phyloP scores from a whole-genome alignment of 768 basidiomycete genomes.

The Fibroporia radiculosa region DNA sequence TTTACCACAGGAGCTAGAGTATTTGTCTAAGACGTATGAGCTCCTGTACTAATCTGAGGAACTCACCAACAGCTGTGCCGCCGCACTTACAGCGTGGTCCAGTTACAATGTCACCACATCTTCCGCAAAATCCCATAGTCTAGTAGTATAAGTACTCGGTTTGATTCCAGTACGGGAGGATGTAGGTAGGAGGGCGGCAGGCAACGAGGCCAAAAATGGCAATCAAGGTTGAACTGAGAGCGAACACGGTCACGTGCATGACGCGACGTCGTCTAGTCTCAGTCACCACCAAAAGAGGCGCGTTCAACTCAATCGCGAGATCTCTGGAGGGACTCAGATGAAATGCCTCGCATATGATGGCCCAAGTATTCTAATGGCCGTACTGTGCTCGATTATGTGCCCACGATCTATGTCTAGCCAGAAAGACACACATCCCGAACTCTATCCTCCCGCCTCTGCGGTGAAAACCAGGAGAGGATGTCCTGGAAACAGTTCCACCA shows the following conservation, averaged over 20 bases:
- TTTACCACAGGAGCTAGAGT: conserved; percentile 57
- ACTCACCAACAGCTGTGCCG: conserved; percentile 70
- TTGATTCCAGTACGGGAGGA: not conserved
- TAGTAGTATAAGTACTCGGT: not conserved
- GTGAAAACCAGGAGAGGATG: no score
- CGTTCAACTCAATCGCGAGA: no score
- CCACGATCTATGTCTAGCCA: no score
- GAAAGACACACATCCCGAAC: no score
- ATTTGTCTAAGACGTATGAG: conserved; percentile 1
- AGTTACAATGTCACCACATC: conserved; percentile 77
- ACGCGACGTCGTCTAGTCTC: conserved; percentile 10
- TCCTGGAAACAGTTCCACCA: no score
- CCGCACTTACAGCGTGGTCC: conserved; percentile 74
- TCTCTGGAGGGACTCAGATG: no score
- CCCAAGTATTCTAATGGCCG: no score
- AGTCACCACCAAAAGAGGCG: no score
- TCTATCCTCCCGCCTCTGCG: no score
- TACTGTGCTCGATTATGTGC: no score
- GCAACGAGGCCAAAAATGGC: conserved; percentile 8
- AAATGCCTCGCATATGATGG: no score
- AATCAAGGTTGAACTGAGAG: conserved; percentile 6
- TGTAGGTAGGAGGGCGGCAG: not conserved
- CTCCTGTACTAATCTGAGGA: conserved; percentile 2
- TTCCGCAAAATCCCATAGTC: conserved; percentile 78
- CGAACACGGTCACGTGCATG: conserved; percentile 14